Evolutionary conservation across 768 basidiomycete species (phyloP).

Genomic region (Leccinum uliginosum): DNA sequence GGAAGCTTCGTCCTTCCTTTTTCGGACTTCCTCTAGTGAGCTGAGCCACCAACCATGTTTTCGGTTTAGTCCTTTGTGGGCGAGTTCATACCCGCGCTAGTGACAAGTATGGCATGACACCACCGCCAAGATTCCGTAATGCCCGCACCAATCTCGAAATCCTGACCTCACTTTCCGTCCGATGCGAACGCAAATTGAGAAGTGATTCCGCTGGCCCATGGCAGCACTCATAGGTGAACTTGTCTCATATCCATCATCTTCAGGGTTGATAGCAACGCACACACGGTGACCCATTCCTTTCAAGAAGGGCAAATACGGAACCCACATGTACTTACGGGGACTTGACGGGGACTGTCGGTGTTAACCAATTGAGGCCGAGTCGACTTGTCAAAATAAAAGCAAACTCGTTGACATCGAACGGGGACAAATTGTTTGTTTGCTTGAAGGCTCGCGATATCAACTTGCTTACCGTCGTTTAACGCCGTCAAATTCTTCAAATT

Average conservation of each 20-base stretch:
- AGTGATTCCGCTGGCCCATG: neutral
- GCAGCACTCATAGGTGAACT: neutral
- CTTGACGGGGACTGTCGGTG: neutral
- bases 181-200: constrained; percentile 1
- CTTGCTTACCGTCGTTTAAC: neutral
- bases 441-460: neutral
- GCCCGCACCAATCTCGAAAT: neutral
- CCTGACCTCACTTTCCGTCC: neutral
- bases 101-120: neutral
- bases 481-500: neutral
- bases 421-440: neutral
- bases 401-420: neutral
- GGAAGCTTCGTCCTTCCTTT: neutral
- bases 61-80: constrained; percentile 15
- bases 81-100: neutral
- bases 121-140: constrained; percentile 16
- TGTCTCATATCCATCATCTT: constrained; percentile 8
- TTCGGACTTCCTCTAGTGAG: constrained; percentile 8
- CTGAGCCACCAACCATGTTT: neutral
- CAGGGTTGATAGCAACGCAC: neutral
- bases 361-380: neutral
- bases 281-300: neutral
- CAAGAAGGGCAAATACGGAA: neutral
- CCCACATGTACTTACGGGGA: neutral
- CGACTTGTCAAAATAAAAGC: neutral